A percentile compares a stretch with the other conserved stretches of the same genome.
phyloP scores from a whole-genome alignment of 768 basidiomycete genomes.

The Tylopilus balloui region DNA sequence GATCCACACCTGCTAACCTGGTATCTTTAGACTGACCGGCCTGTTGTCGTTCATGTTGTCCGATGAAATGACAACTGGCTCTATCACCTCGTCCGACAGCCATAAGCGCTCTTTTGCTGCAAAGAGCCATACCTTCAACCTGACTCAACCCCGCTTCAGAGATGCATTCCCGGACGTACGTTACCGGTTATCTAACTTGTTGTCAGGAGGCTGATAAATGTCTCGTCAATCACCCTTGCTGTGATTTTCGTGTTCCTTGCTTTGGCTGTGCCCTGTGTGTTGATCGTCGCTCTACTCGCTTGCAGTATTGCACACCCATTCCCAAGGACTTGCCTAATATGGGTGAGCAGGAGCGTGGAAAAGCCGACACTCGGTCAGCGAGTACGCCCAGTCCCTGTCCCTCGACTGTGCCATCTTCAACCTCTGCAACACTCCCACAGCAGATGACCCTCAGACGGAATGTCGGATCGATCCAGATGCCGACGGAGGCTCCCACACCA shows the following conservation, averaged over 20 bases:
- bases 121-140: conserved; percentile 83
- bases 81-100: conserved; percentile 70
- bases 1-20: conserved; percentile 7
- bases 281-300: conserved; percentile 15
- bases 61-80: conserved; percentile 96
- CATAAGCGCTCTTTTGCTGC: conserved; percentile 77
- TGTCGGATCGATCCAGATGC: conserved; percentile 19
- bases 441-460: conserved; percentile 20
- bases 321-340: conserved; percentile 87
- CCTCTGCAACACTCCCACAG: conserved; percentile 19
- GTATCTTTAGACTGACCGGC: conserved; percentile 70
- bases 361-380: conserved; percentile 32
- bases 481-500: conserved; percentile 10
- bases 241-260: conserved; percentile 15
- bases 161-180: conserved; percentile 88
- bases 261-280: conserved; percentile 12
- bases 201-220: conserved; percentile 20
- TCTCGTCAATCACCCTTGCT: conserved; percentile 16
- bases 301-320: conserved; percentile 63
- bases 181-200: conserved; percentile 19
- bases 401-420: conserved; percentile 16
- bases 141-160: conserved; percentile 70
- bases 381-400: conserved; percentile 14
- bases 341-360: conserved; percentile 74
- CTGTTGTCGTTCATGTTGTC: conserved; percentile 92